Conservation (phyloP, 2,329 filamentous ascomycete species). For the Scedosporium apiospermum region DNA sequence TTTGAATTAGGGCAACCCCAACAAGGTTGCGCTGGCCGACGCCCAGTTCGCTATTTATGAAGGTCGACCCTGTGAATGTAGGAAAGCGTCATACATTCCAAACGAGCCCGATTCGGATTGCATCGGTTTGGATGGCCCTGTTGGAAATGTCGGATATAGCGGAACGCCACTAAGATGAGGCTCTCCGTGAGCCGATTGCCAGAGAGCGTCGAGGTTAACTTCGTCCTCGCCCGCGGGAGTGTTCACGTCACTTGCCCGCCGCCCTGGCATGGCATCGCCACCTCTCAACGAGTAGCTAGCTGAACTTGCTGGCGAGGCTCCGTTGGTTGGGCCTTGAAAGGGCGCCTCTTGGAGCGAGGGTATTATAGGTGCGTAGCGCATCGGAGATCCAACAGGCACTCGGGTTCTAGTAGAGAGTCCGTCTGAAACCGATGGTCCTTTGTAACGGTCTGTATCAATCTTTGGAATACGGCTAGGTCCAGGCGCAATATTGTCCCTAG, state of each 20-base stretch:
- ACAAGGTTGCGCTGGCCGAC: background rate
- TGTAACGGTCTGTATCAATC: background rate
- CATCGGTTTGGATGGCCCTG: background rate
- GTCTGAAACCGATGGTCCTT: background rate
- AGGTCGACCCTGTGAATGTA: background rate
- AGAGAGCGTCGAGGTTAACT: slow-evolving; percentile 2
- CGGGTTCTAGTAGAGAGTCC: background rate
- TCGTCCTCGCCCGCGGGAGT: slow-evolving; percentile 2
- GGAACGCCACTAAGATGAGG: background rate
- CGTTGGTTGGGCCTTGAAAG: background rate
- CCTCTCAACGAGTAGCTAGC: background rate
- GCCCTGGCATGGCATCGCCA: background rate
- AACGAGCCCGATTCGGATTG: background rate
- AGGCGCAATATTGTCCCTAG: background rate
- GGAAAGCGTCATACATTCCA: slow-evolving; percentile 4
- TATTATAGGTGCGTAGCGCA: background rate
- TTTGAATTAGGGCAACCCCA: background rate
- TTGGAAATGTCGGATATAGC: background rate
- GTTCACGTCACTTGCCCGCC: background rate
- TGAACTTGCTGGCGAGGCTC: slow-evolving; percentile 1
- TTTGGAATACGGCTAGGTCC: background rate
- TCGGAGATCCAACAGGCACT: background rate
- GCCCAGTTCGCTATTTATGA: background rate
- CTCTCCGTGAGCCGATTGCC: background rate
- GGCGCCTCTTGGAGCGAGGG: background rate